Base-by-base conservation (phyloP, 192 early-diverging fungal genomes). In the Backusella luteola region DNA sequence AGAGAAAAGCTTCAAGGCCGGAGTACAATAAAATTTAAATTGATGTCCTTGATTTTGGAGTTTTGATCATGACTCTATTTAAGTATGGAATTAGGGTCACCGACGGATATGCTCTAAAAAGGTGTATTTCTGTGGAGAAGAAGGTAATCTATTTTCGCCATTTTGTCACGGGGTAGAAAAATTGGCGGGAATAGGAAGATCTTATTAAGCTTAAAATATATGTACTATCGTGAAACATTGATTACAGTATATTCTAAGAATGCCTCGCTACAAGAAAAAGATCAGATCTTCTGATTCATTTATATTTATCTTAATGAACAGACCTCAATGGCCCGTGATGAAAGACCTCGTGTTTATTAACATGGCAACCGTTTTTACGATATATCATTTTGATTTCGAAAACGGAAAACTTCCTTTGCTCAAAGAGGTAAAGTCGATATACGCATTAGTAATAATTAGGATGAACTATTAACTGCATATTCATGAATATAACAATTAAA, bases 361-460 rank as follows among this genome's bases (percentile, higher is more conserved):
- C 95, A 96, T 77, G 97, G 96, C 89, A 98, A 98, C 87, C 86
- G 93, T 39, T 86, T 95, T 73, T 95, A 99, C 86, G 96, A 97
- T 74, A 93, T 83, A 26, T 71, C 38, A 38, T 1, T 44, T 70
- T 70, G 92, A 97, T 67, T 96, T 95, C 85, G 97, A 96, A 74
- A 99, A 98, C 88, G 96, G 95, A 76, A 96, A 96, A 84, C 94
- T 96, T 66, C 96, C 95, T 34, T 97, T 98, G 88, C 88, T 92
- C 66, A 96, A 91, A 71, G 96, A 97, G 85, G 87, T 87, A 79
- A 71, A 38, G 9, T 36, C 3, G 15, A 34, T 71, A 32, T 26
- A 34, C 17, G 41, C 11, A 39, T 4, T 26, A 26, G 36, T 15
- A 32, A 46, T 8, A 0, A 71, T 44, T 26, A 71, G 23, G 23